These are phyloP conservation scores for Arthrocladium fulminans DNA, from an alignment of 2,329 filamentous ascomycete species.

Conservation along the genomic window DNA sequence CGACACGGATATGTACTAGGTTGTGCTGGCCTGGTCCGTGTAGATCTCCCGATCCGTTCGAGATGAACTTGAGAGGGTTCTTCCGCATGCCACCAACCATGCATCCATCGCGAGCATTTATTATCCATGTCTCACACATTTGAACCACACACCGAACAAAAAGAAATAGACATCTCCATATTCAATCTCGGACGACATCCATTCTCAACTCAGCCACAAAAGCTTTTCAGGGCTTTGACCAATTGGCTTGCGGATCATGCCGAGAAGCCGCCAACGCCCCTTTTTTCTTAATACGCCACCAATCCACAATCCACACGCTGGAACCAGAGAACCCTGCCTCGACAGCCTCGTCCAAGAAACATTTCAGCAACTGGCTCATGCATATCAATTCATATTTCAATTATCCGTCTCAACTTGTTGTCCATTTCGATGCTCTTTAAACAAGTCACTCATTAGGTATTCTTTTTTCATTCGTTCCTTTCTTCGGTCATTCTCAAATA, in stretches of 20 bases:
- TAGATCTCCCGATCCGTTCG: too few relatives aligned
- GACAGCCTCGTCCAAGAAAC: neutral
- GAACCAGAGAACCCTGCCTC: neutral
- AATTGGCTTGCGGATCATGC: neutral
- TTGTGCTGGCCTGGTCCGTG: too few relatives aligned
- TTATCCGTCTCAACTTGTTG: neutral
- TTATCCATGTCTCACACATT: neutral
- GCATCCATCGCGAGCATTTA: too few relatives aligned
- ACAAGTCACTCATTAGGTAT: neutral
- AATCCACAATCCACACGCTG: too few relatives aligned
- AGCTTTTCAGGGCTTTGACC: neutral
- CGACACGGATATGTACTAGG: too few relatives aligned
- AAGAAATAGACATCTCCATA: neutral
- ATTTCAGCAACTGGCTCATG: neutral
- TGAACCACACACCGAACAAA: neutral
- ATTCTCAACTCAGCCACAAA: neutral
- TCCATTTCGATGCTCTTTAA: neutral
- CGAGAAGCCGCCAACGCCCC: neutral
- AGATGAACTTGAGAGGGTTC: too few relatives aligned
- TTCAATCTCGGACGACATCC: neutral
- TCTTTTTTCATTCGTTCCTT: slow-evolving; percentile 1
- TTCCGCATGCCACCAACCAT: too few relatives aligned
- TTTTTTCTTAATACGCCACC: neutral
- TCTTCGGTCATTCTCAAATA: slow-evolving; percentile 6
- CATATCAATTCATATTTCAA: neutral